Percentiles rank a stretch among this genome's conserved stretches.
phyloP scores from a whole-genome alignment of 1,284 basidiomycete species.

The Tilletia horrida region DNA sequence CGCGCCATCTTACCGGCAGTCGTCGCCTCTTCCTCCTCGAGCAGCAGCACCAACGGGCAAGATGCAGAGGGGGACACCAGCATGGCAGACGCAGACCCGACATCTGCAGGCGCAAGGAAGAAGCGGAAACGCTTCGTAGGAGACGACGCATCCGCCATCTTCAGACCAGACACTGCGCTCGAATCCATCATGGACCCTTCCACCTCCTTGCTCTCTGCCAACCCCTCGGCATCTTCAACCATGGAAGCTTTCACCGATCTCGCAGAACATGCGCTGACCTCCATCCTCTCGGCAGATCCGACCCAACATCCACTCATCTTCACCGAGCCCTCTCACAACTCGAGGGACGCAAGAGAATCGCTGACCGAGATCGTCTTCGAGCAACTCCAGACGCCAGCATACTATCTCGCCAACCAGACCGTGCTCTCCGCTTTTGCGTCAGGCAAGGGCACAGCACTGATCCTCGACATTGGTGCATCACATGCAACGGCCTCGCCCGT shows the following conservation, averaged over 20 bases:
- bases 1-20: conserved; percentile 81
- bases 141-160: conserved; percentile 5
- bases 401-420: conserved; percentile 94
- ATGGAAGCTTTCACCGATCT: conserved; percentile 33
- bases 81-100: conserved; percentile 26
- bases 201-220: conserved; percentile 72
- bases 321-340: conserved; percentile 96
- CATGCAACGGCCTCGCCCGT: conserved; percentile 89
- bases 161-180: conserved; percentile 4
- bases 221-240: conserved; percentile 63
- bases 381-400: conserved; percentile 87
- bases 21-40: conserved; percentile 17
- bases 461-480: conserved; percentile 87
- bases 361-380: conserved; percentile 98
- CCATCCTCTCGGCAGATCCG: conserved; percentile 35
- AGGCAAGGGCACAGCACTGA: conserved; percentile 89
- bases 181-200: conserved; percentile 76
- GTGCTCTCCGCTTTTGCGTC: conserved; percentile 96
- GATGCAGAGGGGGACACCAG: conserved; percentile 21
- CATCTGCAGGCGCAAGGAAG: neutral
- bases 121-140: conserved; percentile 10
- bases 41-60: conserved; percentile 16
- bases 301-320: conserved; percentile 86
- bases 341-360: conserved; percentile 77
- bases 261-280: conserved; percentile 32